Base-by-base conservation (phyloP, 345 rosid species). In the Physaria fendleri region DNA sequence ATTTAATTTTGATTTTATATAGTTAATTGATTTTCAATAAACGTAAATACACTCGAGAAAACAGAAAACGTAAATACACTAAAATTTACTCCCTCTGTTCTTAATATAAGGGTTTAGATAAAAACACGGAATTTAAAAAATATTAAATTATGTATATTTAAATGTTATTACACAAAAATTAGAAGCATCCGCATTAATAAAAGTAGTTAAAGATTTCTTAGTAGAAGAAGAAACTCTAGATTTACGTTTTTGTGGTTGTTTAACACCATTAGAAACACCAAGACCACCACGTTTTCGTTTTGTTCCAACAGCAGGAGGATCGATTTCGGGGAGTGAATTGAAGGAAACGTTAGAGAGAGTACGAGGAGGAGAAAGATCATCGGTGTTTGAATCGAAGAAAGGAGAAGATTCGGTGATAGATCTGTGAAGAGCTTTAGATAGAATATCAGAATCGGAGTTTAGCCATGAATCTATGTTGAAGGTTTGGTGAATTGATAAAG, bases 151-250 rank as follows among this genome's bases (percentile, higher is more conserved):
- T n/a, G n/a, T n/a, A n/a, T n/a, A n/a, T n/a, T n/a, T n/a, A n/a
- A n/a, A n/a, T n/a, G n/a, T n/a, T n/a, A n/a, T n/a, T n/a, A n/a
- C n/a, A n/a, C 97, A 62, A 76, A 89, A 89, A 57, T 81, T 82
- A 2, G 87, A 91, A 32, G 85, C 89, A 27, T 89, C 95, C 20
- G 95, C 95, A 7, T 81, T 75, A 39, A 89, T 85, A 65, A 85
- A 85, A 14, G 97, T 89, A 0, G 95, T 89, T 60, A 77, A 87
- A 13, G 89, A 82, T 59, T 78, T 65, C 72, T 89, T 89, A n/a
- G n/a, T n/a, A n/a, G n/a, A n/a, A 5, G 84, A 46, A 1, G 84
- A 76, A 29, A 69, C 69, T 2, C 97, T 74, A 1, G 97, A 67
- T 65, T n/a, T n/a, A n/a, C n/a, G n/a, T n/a, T n/a, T n/a, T n/a